These are phyloP conservation scores for Neurospora sp. DNA, from an alignment of 495 filamentous ascomycete species.

Conservation along the genomic window DNA sequence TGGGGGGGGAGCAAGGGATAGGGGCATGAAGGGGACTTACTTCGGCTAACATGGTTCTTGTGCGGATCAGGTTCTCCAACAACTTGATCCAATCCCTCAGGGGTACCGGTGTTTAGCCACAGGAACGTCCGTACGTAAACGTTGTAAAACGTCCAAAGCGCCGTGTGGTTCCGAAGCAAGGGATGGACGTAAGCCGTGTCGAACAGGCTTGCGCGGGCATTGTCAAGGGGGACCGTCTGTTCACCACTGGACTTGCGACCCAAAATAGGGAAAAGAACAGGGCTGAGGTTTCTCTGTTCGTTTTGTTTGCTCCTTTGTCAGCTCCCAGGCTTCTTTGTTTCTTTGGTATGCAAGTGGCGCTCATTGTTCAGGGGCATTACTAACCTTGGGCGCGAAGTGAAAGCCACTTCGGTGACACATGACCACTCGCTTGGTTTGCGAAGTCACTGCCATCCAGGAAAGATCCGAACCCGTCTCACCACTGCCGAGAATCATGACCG, in stretches of 20 bases:
- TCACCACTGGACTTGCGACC: conserved; percentile 15
- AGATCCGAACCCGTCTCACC: conserved; percentile 38
- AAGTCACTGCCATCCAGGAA: conserved; percentile 30
- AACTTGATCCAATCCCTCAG: conserved; percentile 29
- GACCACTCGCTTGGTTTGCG: conserved; percentile 26
- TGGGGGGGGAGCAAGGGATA: too few species aligned
- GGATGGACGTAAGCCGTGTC: conserved; percentile 40
- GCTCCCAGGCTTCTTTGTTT: not conserved
- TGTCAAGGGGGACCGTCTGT: conserved; percentile 31
- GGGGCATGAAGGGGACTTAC: not conserved
- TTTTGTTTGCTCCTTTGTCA: not conserved
- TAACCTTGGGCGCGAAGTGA: conserved; percentile 26
- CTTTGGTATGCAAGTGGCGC: not conserved
- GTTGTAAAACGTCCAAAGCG: conserved; percentile 33
- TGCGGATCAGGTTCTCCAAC: conserved; percentile 6
- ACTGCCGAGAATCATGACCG: conserved; percentile 32
- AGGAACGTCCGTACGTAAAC: conserved; percentile 26
- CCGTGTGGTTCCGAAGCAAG: conserved; percentile 23
- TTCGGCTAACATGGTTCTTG: conserved; percentile 14
- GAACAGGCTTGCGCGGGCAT: conserved; percentile 33
- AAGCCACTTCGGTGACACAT: conserved; percentile 35
- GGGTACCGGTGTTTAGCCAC: conserved; percentile 31
- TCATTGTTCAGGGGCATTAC: not conserved
- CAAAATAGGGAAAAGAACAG: conserved; percentile 20
- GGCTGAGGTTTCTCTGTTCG: conserved; percentile 18